Evolutionary conservation across 2,329 filamentous ascomycete species (phyloP).

Genomic region (Cladophialophora carrionii): DNA sequence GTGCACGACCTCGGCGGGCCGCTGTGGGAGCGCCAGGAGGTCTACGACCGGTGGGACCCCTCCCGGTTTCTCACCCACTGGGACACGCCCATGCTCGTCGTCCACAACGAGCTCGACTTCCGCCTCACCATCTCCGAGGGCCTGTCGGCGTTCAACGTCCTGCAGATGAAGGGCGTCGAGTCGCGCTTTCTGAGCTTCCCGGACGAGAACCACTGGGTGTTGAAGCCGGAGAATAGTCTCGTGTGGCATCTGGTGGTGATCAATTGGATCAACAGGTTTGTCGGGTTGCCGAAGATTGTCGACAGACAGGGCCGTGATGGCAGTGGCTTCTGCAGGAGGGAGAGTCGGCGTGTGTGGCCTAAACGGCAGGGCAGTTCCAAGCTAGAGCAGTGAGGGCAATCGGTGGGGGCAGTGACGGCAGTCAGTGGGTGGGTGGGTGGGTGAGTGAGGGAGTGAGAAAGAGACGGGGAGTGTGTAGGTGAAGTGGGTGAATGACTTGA

Average conservation of each 20-base stretch:
- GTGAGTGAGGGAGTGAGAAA: too few species aligned
- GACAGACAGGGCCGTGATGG: constrained; percentile 41
- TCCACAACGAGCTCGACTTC: constrained; percentile 91
- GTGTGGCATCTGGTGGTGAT: constrained; percentile 88
- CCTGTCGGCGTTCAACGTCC: constrained; percentile 79
- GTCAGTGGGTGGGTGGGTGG: too few species aligned
- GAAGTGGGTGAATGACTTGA: too few species aligned
- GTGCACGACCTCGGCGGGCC: constrained; percentile 57
- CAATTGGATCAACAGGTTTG: constrained; percentile 69
- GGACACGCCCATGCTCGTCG: constrained; percentile 84
- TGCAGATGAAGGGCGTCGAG: constrained; percentile 74
- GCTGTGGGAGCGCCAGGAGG: constrained; percentile 55
- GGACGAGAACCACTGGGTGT: constrained; percentile 79
- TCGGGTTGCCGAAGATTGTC: constrained; percentile 54
- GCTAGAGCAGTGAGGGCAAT: constrained; percentile 27
- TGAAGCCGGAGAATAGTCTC: constrained; percentile 88
- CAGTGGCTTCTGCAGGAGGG: constrained; percentile 31
- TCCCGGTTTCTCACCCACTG: constrained; percentile 65
- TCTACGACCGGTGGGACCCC: constrained; percentile 63
- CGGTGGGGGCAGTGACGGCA: too few species aligned
- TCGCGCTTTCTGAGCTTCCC: constrained; percentile 81
- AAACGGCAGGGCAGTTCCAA: constrained; percentile 14
- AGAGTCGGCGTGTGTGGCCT: constrained; percentile 10
- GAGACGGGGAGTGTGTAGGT: too few species aligned
- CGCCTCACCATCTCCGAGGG: constrained; percentile 83